Percentiles rank a stretch among this genome's conserved stretches.
phyloP scores from a whole-genome alignment of 164 flowering plant species.

The Aristolochia contorta region DNA sequence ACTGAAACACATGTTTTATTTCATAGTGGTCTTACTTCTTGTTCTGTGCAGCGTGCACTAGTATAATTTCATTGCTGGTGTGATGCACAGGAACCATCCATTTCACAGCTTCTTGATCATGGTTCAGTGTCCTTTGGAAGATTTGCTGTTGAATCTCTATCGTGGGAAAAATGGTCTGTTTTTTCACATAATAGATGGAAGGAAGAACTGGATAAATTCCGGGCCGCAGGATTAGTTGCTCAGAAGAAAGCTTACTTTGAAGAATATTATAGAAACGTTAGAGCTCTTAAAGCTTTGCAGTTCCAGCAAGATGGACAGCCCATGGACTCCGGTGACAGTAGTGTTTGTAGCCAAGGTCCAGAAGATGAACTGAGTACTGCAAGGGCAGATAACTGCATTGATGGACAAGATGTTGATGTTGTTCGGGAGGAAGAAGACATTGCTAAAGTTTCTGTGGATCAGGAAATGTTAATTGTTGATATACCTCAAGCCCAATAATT shows the following conservation, averaged over 20 bases:
- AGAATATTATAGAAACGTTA: slow-evolving; percentile 22
- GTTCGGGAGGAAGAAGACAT: background rate
- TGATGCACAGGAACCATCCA: slow-evolving; percentile 12
- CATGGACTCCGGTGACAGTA: slow-evolving; percentile 5
- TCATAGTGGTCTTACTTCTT: too few species aligned
- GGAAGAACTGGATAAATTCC: slow-evolving; percentile 30
- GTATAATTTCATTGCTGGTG: background rate
- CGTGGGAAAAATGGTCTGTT: slow-evolving; percentile 33
- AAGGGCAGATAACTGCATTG: background rate
- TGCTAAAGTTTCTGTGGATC: background rate
- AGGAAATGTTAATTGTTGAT: slow-evolving; percentile 1
- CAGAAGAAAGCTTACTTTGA: slow-evolving; percentile 32
- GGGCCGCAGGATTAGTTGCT: slow-evolving; percentile 25
- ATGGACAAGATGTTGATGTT: background rate
- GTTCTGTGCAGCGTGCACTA: background rate
- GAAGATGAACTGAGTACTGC: slow-evolving; percentile 4
- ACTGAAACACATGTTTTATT: background rate
- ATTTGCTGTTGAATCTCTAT: slow-evolving; percentile 21
- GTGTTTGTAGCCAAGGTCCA: slow-evolving; percentile 1
- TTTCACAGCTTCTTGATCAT: slow-evolving; percentile 18
- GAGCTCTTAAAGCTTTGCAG: slow-evolving; percentile 20
- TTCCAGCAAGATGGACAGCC: slow-evolving; percentile 6
- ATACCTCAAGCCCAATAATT: background rate
- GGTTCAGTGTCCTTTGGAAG: slow-evolving; percentile 31
- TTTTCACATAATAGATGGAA: slow-evolving; percentile 22